Conservation (phyloP, 139 green algal species). For the Yamagishiella unicocca region DNA sequence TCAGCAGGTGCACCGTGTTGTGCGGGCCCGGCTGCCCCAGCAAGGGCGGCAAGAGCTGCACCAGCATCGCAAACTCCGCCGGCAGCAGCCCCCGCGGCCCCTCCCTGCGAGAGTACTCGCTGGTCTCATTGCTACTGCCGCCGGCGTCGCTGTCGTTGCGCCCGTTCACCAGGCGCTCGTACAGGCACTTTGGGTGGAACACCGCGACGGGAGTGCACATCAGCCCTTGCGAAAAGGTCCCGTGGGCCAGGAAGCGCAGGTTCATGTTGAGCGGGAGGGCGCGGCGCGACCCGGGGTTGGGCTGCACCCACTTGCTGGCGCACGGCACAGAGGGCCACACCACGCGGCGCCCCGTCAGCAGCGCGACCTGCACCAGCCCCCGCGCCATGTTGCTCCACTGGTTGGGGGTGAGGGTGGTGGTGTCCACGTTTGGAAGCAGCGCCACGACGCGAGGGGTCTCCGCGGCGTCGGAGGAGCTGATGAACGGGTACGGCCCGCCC, state of each 20-base stretch:
- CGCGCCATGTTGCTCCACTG: conserved; percentile 40
- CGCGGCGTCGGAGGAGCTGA: neutral
- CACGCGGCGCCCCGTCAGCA: conserved; percentile 32
- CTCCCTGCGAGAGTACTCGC: neutral
- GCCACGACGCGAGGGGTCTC: conserved; percentile 20
- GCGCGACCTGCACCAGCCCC: conserved; percentile 17
- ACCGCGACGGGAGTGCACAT: neutral
- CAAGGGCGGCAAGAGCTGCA: neutral
- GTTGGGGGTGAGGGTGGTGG: neutral
- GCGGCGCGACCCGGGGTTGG: conserved; percentile 25
- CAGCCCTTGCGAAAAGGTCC: neutral
- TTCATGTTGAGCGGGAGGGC: conserved; percentile 35
- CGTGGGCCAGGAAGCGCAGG: conserved; percentile 10
- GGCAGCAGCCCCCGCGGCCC: conserved; percentile 29
- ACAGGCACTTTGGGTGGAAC: conserved; percentile 45
- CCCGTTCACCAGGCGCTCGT: neutral
- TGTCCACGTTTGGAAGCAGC: conserved; percentile 22
- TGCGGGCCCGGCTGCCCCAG: neutral
- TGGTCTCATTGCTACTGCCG: neutral
- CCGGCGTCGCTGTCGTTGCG: neutral
- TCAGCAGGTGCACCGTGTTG: conserved; percentile 38
- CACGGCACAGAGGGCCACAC: conserved; percentile 35
- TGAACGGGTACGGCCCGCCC: conserved; percentile 28
- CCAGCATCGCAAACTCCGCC: conserved; percentile 18
- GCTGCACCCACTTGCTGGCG: neutral